phyloP scores from a whole-genome alignment of 2,329 filamentous ascomycete genomes.

The Alternaria triticina region DNA sequence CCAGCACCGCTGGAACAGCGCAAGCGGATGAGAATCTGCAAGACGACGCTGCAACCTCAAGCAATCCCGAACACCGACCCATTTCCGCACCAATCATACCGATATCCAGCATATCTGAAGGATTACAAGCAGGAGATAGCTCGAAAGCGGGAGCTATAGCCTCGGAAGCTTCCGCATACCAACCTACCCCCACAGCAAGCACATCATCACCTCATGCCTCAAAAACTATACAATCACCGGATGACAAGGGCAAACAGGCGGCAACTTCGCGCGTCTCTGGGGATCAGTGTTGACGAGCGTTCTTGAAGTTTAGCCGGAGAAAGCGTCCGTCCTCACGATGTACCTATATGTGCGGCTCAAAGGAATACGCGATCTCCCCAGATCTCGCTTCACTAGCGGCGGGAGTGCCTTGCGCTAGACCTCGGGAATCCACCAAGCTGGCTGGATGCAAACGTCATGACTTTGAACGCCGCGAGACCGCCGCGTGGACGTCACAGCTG shows the following conservation, averaged over 20 bases:
- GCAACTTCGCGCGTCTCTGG: too few species aligned
- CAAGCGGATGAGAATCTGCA: neutral
- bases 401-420: conserved; percentile 17
- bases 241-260: too few species aligned
- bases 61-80: neutral
- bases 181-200: too few species aligned
- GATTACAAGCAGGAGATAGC: too few species aligned
- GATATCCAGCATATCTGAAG: too few species aligned
- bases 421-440: neutral
- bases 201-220: too few species aligned
- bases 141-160: too few species aligned
- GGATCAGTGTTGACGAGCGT: too few species aligned
- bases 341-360: neutral
- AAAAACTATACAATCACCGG: too few species aligned
- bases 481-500: conserved; percentile 1
- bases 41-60: neutral
- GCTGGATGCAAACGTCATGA: conserved; percentile 16
- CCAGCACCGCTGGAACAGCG: neutral
- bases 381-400: conserved; percentile 16
- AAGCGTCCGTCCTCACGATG: too few species aligned
- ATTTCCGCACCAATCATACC: neutral
- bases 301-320: too few species aligned
- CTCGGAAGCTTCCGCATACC: too few species aligned
- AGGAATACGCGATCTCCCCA: neutral
- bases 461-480: neutral